Base-by-base conservation (phyloP, 2,329 filamentous ascomycete genomes). In the Zarea fungicola region DNA sequence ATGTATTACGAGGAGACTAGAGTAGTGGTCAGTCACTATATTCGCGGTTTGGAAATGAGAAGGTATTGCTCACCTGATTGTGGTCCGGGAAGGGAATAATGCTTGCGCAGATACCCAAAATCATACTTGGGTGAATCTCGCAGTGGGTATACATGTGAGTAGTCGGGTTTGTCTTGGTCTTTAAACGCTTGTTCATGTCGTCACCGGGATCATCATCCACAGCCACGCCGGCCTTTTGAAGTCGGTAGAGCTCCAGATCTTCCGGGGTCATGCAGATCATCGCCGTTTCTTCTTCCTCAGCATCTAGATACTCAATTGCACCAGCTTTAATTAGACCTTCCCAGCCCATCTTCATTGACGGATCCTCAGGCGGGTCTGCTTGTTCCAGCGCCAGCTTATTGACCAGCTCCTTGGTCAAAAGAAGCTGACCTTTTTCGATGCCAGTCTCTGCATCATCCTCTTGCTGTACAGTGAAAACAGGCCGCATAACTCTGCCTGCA, bases 221-320 rank as follows among this genome's bases (percentile, higher is more conserved):
- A 21, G 76, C 70, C 55, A 83, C 77, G 40, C 86, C 85, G 40
- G 78, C 74, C 65, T 88, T 87, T 48, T 85, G 74, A 56, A 84
- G 73, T 52, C 86, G 80, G 54, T 84, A 89, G 19, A 81, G 81
- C 52, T 96, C 90, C 31, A 99, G 74, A 62, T 97, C 93, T 65
- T 97, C 92, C 0, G 93, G 93, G 0, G 90, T 95, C 92, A 99
- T 99, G 67, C 91, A 89, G 62, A 99, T 99, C 93, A 99, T 99
- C 32, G 93, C 85, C 0, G 90, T 95, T 67, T 99, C 95, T 65
- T 99, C 93, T 73, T 99, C 95, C 64, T 99, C 95, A 0, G 93
- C 93, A 65, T 99, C 93, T 10, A 99, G 80, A 62, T 96, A 97
- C 65, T 99, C 93, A 31, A 99, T 87, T 3, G 90, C 89, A 67